These are phyloP conservation scores for Aspergillus cejpii DNA, from an alignment of 2,329 filamentous ascomycete genomes.

Conservation along the genomic window DNA sequence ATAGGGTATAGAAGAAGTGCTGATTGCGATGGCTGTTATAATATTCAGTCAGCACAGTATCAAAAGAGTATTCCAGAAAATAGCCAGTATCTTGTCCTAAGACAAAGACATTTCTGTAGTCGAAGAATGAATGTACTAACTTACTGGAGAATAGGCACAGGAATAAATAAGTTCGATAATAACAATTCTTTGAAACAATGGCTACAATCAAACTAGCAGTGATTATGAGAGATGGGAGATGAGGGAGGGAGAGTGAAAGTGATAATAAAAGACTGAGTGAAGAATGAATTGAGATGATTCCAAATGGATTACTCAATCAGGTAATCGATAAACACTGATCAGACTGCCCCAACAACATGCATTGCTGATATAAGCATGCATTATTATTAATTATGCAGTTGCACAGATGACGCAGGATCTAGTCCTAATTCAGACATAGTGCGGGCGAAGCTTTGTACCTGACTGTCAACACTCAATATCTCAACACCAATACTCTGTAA, in stretches of 20 bases:
- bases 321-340: slow-evolving; percentile 38
- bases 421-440: not conserved
- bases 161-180: slow-evolving; percentile 16
- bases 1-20: slow-evolving; percentile 15
- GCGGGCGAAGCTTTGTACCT: slow-evolving; percentile 7
- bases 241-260: slow-evolving; percentile 6
- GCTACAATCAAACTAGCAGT: slow-evolving; percentile 19
- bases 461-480: slow-evolving; percentile 3
- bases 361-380: slow-evolving; percentile 21
- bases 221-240: slow-evolving; percentile 12
- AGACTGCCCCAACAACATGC: slow-evolving; percentile 23
- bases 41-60: slow-evolving; percentile 4
- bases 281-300: slow-evolving; percentile 20
- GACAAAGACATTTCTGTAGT: not conserved
- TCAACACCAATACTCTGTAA: not conserved
- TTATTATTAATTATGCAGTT: slow-evolving; percentile 10
- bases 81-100: not conserved
- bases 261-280: slow-evolving; percentile 25
- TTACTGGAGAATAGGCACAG: slow-evolving; percentile 13
- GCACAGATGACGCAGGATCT: slow-evolving; percentile 8
- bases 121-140: not conserved
- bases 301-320: slow-evolving; percentile 27
- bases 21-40: slow-evolving; percentile 4
- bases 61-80: not conserved
- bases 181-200: slow-evolving; percentile 22